Evolutionary conservation across 2,329 filamentous ascomycete species (phyloP).

Genomic region (Paecilomyces variotii): DNA sequence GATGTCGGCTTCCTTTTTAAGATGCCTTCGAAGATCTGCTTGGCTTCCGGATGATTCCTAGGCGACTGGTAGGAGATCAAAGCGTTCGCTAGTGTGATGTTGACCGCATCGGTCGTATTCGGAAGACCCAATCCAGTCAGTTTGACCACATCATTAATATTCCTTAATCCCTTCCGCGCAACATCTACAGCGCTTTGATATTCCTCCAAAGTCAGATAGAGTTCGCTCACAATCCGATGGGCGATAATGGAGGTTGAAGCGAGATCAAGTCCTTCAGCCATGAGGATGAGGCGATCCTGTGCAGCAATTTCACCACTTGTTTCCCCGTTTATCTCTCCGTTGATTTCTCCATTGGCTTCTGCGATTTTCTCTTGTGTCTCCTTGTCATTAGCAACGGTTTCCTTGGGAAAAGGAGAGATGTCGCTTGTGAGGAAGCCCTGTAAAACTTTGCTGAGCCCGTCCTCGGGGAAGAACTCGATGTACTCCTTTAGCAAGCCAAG

Average conservation of each 20-base stretch:
- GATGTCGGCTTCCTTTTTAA: conserved; percentile 66
- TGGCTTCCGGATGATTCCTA: conserved; percentile 81
- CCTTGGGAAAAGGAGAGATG: conserved; percentile 67
- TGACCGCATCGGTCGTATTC: conserved; percentile 66
- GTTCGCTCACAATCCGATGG: conserved; percentile 73
- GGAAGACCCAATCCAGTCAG: conserved; percentile 62
- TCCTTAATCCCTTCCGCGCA: conserved; percentile 63
- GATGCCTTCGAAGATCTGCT: conserved; percentile 73
- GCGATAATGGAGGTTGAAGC: conserved; percentile 66
- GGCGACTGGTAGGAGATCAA: conserved; percentile 86
- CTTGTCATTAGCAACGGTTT: conserved; percentile 40
- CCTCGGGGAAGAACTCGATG: conserved; percentile 72
- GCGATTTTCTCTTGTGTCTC: conserved; percentile 39
- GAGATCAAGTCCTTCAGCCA: conserved; percentile 62
- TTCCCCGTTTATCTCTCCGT: conserved; percentile 22
- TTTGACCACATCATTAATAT: conserved; percentile 51
- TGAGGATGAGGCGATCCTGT: conserved; percentile 72
- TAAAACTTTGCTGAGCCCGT: conserved; percentile 73
- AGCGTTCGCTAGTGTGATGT: conserved; percentile 73
- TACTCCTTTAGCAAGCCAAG: conserved; percentile 70
- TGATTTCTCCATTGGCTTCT: neutral
- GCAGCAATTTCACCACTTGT: conserved; percentile 48
- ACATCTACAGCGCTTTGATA: conserved; percentile 73
- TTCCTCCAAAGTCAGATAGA: conserved; percentile 78
- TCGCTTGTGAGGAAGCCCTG: conserved; percentile 74